Evolutionary conservation across 129 eudicot species (phyloP), one percentile per base, ranked within the genome.

Genomic region (Erigeron canadensis): DNA sequence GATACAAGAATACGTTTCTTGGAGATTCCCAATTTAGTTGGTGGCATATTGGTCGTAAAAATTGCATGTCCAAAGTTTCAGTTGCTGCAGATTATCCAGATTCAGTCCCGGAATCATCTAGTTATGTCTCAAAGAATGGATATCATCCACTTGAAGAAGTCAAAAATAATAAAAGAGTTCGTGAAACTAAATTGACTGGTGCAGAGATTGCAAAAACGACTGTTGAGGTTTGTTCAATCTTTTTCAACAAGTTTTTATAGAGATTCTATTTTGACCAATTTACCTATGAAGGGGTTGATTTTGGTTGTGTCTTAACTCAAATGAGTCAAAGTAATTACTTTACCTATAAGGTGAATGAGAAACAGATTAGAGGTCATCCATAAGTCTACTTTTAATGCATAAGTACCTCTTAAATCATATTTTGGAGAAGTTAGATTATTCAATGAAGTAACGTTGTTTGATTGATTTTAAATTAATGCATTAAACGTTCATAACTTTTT

Each of bases 61-160:
- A 19, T 63, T 69, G 82, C 74, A 10, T 44, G 77, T 78, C 84
- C 12, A 84, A 70, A 82, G 83, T 86, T 80, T 78, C 85, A 21
- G 96, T 86, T 56, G 92, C 92, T 18, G 86, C 92, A 61, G 96
- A 89, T 71, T 89, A 81, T 70, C 84, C 96, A 7, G 96, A 89
- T 82, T 86, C 92, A 54, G 81, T 82, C 58, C 96, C 92, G 1
- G 96, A 89, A 65, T 89, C 89, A 53, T 80, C 91, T 41, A 80
- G 71, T 76, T 67, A 69, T 62, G 75, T 77, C 58, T 70, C 78
- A 40, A 81, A 77, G 66, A 69, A 72, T 54, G 87, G 92, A 13
- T 89, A 89, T 80, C 96, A 89, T 79, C 96, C 91, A 46, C 92
- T 89, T 75, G 96, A 89, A 82, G 96, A 86, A 67, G 16, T 89